phyloP scores from a whole-genome alignment of 805 yeast species.

The Pichia membranifaciens region DNA sequence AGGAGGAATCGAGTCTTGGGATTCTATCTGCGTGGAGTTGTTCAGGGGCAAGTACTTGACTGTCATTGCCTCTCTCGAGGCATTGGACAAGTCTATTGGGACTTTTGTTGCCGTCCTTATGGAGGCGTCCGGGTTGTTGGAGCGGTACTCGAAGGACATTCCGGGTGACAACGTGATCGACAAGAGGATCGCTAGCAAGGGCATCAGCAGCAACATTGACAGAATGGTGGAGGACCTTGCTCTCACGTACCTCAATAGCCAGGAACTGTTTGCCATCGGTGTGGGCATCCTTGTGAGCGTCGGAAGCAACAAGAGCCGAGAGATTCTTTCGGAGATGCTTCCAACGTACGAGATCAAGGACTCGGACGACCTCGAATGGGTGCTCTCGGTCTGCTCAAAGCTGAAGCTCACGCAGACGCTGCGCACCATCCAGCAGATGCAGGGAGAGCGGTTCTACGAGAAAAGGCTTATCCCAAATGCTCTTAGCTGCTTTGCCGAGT shows the following conservation, averaged over 20 bases:
- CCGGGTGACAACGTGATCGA: slow-evolving; percentile 1
- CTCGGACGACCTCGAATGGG: slow-evolving; percentile 78
- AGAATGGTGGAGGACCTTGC: slow-evolving; percentile 49
- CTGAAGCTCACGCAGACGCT: slow-evolving; percentile 56
- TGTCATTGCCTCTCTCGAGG: slow-evolving; percentile 53
- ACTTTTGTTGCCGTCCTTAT: slow-evolving; percentile 56
- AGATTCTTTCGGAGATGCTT: slow-evolving; percentile 48
- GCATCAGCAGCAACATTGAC: slow-evolving; percentile 23
- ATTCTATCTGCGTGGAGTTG: slow-evolving; percentile 48
- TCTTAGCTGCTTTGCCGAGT: slow-evolving; percentile 54
- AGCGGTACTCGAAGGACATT: slow-evolving; percentile 28
- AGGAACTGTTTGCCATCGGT: slow-evolving; percentile 58
- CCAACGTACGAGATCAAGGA: slow-evolving; percentile 57
- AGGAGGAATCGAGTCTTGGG: slow-evolving; percentile 43
- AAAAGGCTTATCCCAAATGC: slow-evolving; percentile 47
- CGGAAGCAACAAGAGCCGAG: slow-evolving; percentile 37
- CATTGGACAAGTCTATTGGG: slow-evolving; percentile 56
- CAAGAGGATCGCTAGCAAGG: slow-evolving; percentile 6
- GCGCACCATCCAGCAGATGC: slow-evolving; percentile 46
- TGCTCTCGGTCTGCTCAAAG: slow-evolving; percentile 64
- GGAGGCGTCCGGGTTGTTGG: slow-evolving; percentile 57
- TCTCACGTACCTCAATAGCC: slow-evolving; percentile 45
- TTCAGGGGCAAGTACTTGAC: slow-evolving; percentile 51
- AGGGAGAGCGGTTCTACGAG: slow-evolving; percentile 35
- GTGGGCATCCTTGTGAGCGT: slow-evolving; percentile 54